Evolutionary conservation across 106 monocot genomes (phyloP), one percentile per base, ranked within the genome.

Genomic region (Alisma plantagoaquatica): DNA sequence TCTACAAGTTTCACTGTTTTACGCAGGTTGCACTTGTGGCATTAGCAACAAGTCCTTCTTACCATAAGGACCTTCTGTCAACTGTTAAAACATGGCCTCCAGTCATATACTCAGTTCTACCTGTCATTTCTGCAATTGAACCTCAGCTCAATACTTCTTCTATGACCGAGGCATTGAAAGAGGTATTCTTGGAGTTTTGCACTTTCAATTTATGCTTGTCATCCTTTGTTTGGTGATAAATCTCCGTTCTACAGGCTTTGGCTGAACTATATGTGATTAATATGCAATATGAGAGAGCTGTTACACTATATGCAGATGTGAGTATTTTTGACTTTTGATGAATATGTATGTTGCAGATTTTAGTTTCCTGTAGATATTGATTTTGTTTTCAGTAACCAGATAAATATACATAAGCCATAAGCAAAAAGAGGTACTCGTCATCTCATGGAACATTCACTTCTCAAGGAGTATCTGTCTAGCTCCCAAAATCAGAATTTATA

Each of bases 71-170:
- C 50, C 84, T 98, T 23, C 53, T 98, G 51, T 73, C 73, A 44
- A 85, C 74, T 76, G 68, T 98, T 32, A 89, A 81, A 69, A 67
- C 68, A 23, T 98, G 96, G 96, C 76, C 96, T 15, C 45, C 73
- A 49, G 62, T 65, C 17, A 66, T 89, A 71, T 98, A 84, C 65
- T 89, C 96, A 31, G 73, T 70, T 35, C 72, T 77, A 49, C 81
- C 84, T 57, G 85, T 98, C 61, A 79, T 98, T 63, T 98, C 96
- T 74, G 89, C 89, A 8, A 89, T 98, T 50, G 96, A 98, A 60
- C 75, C 89, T 50, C 84, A 98, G 60, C 68, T 98, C 33, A 76
- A 74, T 54, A 62, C 81, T 42, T 73, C 84, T 29, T 85, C 84
- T 7, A 73, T 70, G 71, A 89, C 89, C 53, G 81, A 85, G 49